phyloP scores from a whole-genome alignment of 352 stramenopile species.

The Thraustochytrium sp. region DNA sequence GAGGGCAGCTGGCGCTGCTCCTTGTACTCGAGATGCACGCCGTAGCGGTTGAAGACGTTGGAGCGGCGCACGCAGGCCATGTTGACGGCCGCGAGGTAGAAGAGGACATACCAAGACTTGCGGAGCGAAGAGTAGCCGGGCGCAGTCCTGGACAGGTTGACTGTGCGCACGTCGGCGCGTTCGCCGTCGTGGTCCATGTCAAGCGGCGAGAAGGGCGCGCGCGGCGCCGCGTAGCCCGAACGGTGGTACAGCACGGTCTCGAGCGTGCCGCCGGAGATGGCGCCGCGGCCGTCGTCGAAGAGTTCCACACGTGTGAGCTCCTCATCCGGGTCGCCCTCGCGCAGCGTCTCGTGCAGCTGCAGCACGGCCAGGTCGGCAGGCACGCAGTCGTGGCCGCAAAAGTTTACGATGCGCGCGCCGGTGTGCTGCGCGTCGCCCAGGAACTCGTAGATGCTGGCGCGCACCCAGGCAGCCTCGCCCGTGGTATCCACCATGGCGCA shows the following conservation, averaged over 20 bases:
- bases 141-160: slow-evolving; percentile 29
- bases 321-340: slow-evolving; percentile 56
- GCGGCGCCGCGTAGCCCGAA: not conserved
- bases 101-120: slow-evolving; percentile 61
- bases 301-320: slow-evolving; percentile 59
- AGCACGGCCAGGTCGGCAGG: slow-evolving; percentile 53
- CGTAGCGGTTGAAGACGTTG: slow-evolving; percentile 65
- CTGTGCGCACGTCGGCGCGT: slow-evolving; percentile 37
- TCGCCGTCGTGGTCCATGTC: slow-evolving; percentile 21
- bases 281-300: slow-evolving; percentile 59
- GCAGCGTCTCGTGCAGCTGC: slow-evolving; percentile 64
- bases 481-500: slow-evolving; percentile 86
- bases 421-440: slow-evolving; percentile 54
- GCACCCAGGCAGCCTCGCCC: slow-evolving; percentile 76
- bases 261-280: slow-evolving; percentile 56
- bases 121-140: slow-evolving; percentile 30
- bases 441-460: slow-evolving; percentile 69
- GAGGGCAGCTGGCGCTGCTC: slow-evolving; percentile 60
- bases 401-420: slow-evolving; percentile 72
- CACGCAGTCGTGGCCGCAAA: slow-evolving; percentile 74
- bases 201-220: slow-evolving; percentile 34
- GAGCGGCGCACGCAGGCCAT: slow-evolving; percentile 66
- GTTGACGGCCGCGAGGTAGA: slow-evolving; percentile 72
- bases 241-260: slow-evolving; percentile 48
- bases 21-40: slow-evolving; percentile 61